phyloP scores from a whole-genome alignment of 1,139 yeast genomes.

The Yamadazyma dendronema region DNA sequence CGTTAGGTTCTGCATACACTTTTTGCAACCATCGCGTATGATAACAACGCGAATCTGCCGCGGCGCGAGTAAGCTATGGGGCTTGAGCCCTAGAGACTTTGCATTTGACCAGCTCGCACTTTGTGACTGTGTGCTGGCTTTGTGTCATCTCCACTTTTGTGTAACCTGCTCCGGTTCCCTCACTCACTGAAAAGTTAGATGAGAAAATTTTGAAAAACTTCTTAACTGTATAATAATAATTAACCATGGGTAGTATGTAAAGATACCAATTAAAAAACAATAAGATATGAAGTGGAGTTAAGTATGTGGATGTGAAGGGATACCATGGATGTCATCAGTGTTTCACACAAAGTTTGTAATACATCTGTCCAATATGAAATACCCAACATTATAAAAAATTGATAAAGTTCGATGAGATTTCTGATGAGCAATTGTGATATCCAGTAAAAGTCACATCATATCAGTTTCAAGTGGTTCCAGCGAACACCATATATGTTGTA shows the following conservation, averaged over 20 bases:
- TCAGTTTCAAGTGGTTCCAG: no score
- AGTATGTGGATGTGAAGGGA: no score
- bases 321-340: no score
- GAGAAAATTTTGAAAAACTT: constrained; percentile 12
- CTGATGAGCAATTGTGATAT: no score
- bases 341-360: no score
- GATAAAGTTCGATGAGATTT: no score
- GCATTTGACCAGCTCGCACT: constrained; percentile 1
- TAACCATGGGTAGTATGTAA: constrained; percentile 70
- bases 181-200: constrained; percentile 9
- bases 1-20: not conserved
- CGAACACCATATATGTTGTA: no score
- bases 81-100: constrained; percentile 4
- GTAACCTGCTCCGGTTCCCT: constrained; percentile 6
- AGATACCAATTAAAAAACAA: constrained; percentile 8
- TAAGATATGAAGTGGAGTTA: no score
- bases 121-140: constrained; percentile 5
- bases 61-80: constrained; percentile 5
- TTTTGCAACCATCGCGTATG: constrained; percentile 4
- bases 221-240: constrained; percentile 18
- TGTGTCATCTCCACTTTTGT: constrained; percentile 8
- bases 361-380: no score
- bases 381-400: no score
- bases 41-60: not conserved
- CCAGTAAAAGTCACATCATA: no score